These are phyloP conservation scores for Pholiota adiposa DNA, from an alignment of 1,284 basidiomycete species.

Conservation along the genomic window DNA sequence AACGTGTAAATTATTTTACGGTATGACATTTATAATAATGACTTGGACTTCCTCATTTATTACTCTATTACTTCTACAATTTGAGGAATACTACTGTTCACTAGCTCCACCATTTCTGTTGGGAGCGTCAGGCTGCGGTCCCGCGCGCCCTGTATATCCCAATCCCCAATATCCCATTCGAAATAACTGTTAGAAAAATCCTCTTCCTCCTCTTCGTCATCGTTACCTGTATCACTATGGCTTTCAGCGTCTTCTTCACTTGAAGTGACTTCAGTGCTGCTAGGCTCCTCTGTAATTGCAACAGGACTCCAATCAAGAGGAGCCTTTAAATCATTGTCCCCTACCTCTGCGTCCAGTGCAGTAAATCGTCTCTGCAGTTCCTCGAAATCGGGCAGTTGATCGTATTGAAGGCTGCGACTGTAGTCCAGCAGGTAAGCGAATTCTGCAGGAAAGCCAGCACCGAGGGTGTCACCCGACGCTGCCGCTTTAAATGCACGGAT, in stretches of 20 bases:
- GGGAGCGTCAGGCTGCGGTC: background rate
- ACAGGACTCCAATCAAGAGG: background rate
- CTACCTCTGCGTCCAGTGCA: background rate
- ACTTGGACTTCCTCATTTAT: too few relatives aligned
- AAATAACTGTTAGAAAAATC: background rate
- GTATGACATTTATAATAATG: too few relatives aligned
- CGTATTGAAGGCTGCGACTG: slow-evolving; percentile 21
- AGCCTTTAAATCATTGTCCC: background rate
- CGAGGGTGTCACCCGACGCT: background rate
- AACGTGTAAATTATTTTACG: too few relatives aligned
- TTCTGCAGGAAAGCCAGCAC: slow-evolving; percentile 13
- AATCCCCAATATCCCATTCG: background rate
- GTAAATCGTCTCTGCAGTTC: background rate
- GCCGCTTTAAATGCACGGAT: slow-evolving; percentile 9
- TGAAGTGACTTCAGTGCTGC: background rate
- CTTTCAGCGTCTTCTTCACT: background rate
- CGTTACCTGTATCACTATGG: background rate
- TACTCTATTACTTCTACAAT: background rate
- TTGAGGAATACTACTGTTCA: background rate
- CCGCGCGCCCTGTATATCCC: background rate
- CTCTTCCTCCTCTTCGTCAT: too few relatives aligned
- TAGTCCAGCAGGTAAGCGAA: slow-evolving; percentile 24
- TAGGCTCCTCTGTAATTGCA: background rate
- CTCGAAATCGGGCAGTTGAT: slow-evolving; percentile 22
- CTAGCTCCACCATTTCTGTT: background rate